A percentile compares a stretch with the other conserved stretches of the same genome.
phyloP scores from a whole-genome alignment of 1,139 yeast species.

The Scheffersomyces parashehatae region DNA sequence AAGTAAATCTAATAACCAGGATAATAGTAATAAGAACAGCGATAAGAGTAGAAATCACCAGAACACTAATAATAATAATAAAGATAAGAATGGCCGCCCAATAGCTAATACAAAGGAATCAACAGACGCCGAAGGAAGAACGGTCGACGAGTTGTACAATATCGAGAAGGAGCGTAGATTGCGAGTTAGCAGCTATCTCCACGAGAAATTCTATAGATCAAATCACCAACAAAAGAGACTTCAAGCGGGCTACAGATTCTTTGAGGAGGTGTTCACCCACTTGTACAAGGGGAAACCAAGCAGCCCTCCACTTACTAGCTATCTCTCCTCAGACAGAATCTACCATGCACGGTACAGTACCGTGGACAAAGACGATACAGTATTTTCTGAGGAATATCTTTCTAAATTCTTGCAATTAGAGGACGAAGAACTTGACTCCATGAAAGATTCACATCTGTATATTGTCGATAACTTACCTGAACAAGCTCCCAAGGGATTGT shows the following conservation, averaged over 20 bases:
- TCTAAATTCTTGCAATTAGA: constrained; percentile 55
- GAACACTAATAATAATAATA: too few species aligned
- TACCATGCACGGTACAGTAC: constrained; percentile 53
- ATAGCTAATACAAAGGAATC: too few species aligned
- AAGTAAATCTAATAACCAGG: too few species aligned
- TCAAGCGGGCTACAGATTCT: constrained; percentile 22
- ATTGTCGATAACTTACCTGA: constrained; percentile 55
- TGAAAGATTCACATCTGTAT: constrained; percentile 53
- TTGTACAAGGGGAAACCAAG: constrained; percentile 41
- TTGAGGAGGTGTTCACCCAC: constrained; percentile 34
- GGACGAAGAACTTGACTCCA: constrained; percentile 42
- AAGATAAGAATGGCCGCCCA: too few species aligned
- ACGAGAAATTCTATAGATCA: not conserved
- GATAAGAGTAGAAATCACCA: too few species aligned
- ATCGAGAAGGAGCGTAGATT: not conserved
- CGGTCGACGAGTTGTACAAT: too few species aligned
- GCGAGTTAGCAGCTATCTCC: not conserved
- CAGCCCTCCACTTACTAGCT: constrained; percentile 31
- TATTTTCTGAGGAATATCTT: constrained; percentile 49
- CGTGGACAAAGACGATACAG: constrained; percentile 15
- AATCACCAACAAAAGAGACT: constrained; percentile 5
- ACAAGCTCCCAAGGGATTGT: constrained; percentile 46
- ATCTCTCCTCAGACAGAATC: constrained; percentile 39
- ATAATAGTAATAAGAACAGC: too few species aligned
- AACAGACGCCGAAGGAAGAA: too few species aligned